A percentile compares a stretch with the other conserved stretches of the same genome.
Evolutionary conservation across 768 basidiomycete species (phyloP).

Genomic region (Calocybe indica): DNA sequence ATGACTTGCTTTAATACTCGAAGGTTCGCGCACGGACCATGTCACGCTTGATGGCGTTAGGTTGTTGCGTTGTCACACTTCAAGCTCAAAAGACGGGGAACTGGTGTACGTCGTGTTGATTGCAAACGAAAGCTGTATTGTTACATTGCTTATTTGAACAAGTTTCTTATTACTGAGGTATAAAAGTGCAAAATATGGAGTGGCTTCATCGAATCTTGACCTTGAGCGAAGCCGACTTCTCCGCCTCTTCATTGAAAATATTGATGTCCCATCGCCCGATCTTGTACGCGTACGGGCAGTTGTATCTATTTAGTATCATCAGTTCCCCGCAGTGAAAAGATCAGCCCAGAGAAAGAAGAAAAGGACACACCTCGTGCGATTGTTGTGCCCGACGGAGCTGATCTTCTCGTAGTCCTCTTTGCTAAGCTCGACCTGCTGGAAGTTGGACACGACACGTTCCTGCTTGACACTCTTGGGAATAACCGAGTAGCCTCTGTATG

Average conservation of each 20-base stretch:
- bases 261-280: conserved; percentile 63
- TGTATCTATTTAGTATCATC: conserved; percentile 35
- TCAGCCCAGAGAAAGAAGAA: neutral
- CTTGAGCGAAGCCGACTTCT: conserved; percentile 34
- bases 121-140: no score
- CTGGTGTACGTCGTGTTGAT: no score
- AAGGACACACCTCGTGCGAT: conserved; percentile 32
- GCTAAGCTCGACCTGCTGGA: conserved; percentile 64
- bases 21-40: conserved; percentile 4
- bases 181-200: no score
- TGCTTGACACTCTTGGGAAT: conserved; percentile 81
- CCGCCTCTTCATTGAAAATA: conserved; percentile 59
- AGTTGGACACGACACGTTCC: conserved; percentile 70
- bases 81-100: no score
- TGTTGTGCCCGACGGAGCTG: conserved; percentile 40
- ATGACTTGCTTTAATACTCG: neutral
- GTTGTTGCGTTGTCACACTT: no score
- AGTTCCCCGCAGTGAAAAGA: neutral
- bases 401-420: conserved; percentile 64
- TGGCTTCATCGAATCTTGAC: conserved; percentile 21
- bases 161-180: no score
- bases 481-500: conserved; percentile 68
- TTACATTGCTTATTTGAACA: no score
- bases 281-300: conserved; percentile 55
- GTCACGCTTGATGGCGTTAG: neutral